Evolutionary conservation across 2,329 filamentous ascomycete genomes (phyloP), one percentile per base, ranked within the genome.

Genomic region (Fusarium avenaceum): DNA sequence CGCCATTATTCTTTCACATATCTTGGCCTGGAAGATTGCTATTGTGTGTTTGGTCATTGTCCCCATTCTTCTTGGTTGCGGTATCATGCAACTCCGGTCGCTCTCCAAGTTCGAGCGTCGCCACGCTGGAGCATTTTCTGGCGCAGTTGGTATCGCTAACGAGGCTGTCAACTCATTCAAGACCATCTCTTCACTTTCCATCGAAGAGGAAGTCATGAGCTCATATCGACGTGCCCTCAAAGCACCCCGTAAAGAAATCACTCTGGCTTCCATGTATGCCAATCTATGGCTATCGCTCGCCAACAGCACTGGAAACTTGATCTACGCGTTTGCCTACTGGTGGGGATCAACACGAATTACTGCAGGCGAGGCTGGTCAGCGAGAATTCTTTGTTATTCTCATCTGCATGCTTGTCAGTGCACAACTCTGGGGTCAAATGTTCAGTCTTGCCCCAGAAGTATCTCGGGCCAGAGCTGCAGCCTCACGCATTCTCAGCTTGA

Each of bases 261-360:
- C 82, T 2, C 74, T 79, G n/a, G 81, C 81, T 24, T 84, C 81
- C 19, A 75, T 81, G 72, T 81, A 82, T 65, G 84, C 85, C 39
- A 90, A 88, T 73, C 75, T 89, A 15, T 89, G 86, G 82, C 83
- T 89, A 9, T 87, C 89, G 4, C 80, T 89, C 35, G 83, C 87
- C 17, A 86, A 88, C 74, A 86, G 84, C 66, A 80, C 86, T 11
- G 86, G 88, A 20, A 91, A 90, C 72, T 83, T 92, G 50, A 87
- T 93, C 26, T 92, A 93, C 72, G 89, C 90, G 0, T 85, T 94
- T 54, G 89, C 90, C 1, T 94, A 93, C 77, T 94, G 91, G 90
- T 94, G 91, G 90, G 91, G 91, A 5, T 85, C 90, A 0, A 90
- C 87, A 70, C 87, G 89, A 65, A 92, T 94, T 61, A 85, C 89